These are phyloP conservation scores for Cardamine chenopodiifolia DNA, from an alignment of 345 rosid species.

Conservation along the genomic window DNA sequence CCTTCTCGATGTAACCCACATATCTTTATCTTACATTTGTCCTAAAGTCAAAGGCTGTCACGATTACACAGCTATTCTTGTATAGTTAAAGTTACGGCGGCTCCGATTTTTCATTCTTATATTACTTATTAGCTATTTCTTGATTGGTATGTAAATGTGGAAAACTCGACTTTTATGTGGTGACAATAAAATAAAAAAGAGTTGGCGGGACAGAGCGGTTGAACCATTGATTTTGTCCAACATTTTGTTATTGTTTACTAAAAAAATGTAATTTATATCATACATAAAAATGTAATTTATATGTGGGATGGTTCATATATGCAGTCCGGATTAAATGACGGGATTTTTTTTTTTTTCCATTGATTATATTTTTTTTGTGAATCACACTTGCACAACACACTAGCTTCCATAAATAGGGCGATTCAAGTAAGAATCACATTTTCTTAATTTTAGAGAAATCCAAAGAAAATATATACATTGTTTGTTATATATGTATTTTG, in stretches of 20 bases:
- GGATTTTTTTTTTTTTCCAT: too few species aligned
- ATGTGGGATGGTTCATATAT: background rate
- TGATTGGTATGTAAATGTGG: background rate
- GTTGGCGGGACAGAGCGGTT: background rate
- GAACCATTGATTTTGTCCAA: background rate
- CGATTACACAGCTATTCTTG: conserved; percentile 20
- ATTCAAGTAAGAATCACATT: background rate
- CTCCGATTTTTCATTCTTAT: background rate
- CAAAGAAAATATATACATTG: too few species aligned
- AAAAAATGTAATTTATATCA: too few species aligned
- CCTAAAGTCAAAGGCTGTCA: conserved; percentile 28
- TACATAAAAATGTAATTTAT: too few species aligned
- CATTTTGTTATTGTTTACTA: too few species aligned
- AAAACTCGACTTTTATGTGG: background rate
- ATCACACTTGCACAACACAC: background rate
- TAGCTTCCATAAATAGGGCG: background rate
- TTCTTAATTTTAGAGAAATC: background rate
- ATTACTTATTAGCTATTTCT: background rate
- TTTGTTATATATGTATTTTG: too few species aligned
- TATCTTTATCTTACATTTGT: conserved; percentile 2
- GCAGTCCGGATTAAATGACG: background rate
- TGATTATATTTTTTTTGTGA: background rate
- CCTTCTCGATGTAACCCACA: conserved; percentile 12
- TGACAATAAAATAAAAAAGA: too few species aligned
- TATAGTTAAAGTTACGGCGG: background rate